Base-by-base conservation (phyloP, 352 stramenopile species). In the Phytophthora melonis region DNA sequence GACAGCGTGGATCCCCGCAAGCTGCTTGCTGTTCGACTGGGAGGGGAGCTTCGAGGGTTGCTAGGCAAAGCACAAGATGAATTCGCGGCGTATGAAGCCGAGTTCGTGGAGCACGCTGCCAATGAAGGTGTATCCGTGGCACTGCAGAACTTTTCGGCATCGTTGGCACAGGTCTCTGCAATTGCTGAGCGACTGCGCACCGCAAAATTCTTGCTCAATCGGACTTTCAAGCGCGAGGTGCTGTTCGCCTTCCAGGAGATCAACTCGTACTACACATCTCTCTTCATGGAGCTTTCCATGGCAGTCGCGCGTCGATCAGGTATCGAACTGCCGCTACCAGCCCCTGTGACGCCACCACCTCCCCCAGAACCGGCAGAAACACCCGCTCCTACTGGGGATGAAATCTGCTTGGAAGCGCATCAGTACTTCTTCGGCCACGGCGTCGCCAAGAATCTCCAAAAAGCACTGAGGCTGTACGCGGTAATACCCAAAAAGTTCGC, bases 241-340 rank as follows among this genome's bases (percentile, higher is more conserved):
- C 69, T 88, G 18, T 95, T 95, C 62, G 88, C 88, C 3, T 95
- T 95, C 61, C 88, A 95, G 60, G 88, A 95, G 69, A 94, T 94
- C 72, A 94, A 92, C 55, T 91, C 88, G 66, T 93, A 94, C 67
- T 95, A 95, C 77, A 91, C 84, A 23, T 93, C 85, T 18, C 75
- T 93, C 5, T 95, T 95, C 67, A 94, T 93, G 78, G 87, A 95
- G 61, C 82, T 94, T 21, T 90, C 84, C 27, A 92, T 94, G 82
- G 81, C 87, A 16, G 73, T 94, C 16, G 88, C 87, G 23, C 76
- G 77, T 36, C 73, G 73, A 45, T 86, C 86, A 2, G 84, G 81
- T 3, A 71, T 88, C 43, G 74, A 84, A 41, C 66, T 91, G 30
- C 84, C 81, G 11, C 61, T 92, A 18, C 86, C 84, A n/a, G 78